Percentiles rank a stretch among this genome's conserved stretches.
phyloP scores from a whole-genome alignment of 2,329 filamentous ascomycete species.

The Aspergillus neoniger region DNA sequence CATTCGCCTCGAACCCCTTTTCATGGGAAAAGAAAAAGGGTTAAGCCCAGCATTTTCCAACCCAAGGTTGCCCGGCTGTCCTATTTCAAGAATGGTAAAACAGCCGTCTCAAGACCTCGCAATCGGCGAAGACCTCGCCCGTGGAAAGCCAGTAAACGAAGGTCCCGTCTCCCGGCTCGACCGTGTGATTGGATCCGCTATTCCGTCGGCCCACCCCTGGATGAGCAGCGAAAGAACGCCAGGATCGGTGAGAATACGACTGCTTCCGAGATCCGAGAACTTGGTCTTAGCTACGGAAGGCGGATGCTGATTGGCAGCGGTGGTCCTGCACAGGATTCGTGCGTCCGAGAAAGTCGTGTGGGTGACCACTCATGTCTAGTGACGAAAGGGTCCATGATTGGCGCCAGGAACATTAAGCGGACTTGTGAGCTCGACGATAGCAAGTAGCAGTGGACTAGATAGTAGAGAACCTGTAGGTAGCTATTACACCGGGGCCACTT shows the following conservation, averaged over 20 bases:
- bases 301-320: constrained; percentile 8
- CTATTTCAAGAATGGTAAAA: constrained; percentile 8
- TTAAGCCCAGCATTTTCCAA: neutral
- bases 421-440: neutral
- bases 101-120: neutral
- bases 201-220: constrained; percentile 6
- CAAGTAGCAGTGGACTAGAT: neutral
- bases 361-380: neutral
- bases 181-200: neutral
- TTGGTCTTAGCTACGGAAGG: constrained; percentile 9
- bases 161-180: neutral
- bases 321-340: neutral
- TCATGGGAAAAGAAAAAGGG: neutral
- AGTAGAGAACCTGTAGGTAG: no score
- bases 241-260: constrained; percentile 3
- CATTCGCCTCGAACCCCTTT: constrained; percentile 5
- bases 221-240: constrained; percentile 6
- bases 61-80: neutral
- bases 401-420: constrained; percentile 12
- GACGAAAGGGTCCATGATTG: constrained; percentile 10
- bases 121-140: neutral
- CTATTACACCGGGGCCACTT: neutral
- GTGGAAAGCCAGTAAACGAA: neutral
- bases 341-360: neutral
- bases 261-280: constrained; percentile 12